These are phyloP conservation scores for Syzygium jambos DNA, from an alignment of 345 rosid genomes.

Conservation along the genomic window DNA sequence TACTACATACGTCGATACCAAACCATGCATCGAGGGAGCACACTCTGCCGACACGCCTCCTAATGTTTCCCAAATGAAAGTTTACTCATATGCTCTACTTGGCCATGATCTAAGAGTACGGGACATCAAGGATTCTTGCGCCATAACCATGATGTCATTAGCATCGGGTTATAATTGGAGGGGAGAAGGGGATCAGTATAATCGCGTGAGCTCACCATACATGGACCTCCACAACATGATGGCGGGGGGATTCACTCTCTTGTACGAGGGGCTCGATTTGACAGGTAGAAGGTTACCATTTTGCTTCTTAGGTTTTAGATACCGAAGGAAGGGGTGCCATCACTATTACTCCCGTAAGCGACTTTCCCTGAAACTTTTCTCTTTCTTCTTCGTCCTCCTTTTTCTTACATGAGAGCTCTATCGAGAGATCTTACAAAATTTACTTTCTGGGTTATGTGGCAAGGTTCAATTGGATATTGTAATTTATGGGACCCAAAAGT, in stretches of 20 bases:
- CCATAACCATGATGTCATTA: background rate
- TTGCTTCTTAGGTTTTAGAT: background rate
- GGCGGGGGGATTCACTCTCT: background rate
- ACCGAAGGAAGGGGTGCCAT: background rate
- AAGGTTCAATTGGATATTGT: background rate
- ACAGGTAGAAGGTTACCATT: accelerated
- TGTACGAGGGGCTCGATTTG: accelerated
- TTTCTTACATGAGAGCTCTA: background rate
- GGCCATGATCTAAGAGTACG: background rate
- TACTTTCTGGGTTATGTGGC: background rate
- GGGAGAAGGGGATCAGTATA: background rate
- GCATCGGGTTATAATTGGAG: background rate
- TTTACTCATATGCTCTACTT: background rate
- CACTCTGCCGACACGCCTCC: background rate
- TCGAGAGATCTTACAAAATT: background rate
- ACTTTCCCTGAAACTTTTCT: background rate
- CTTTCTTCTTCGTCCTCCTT: background rate
- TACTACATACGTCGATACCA: background rate
- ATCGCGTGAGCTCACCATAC: background rate
- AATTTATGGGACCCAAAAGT: background rate
- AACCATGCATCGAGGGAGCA: background rate
- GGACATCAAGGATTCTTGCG: background rate
- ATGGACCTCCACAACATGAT: background rate
- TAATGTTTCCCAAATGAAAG: background rate
- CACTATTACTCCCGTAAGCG: background rate